Evolutionary conservation across 179 eudicot species (phyloP), one percentile per base, ranked within the genome.

Genomic region (Beta corolliflora): DNA sequence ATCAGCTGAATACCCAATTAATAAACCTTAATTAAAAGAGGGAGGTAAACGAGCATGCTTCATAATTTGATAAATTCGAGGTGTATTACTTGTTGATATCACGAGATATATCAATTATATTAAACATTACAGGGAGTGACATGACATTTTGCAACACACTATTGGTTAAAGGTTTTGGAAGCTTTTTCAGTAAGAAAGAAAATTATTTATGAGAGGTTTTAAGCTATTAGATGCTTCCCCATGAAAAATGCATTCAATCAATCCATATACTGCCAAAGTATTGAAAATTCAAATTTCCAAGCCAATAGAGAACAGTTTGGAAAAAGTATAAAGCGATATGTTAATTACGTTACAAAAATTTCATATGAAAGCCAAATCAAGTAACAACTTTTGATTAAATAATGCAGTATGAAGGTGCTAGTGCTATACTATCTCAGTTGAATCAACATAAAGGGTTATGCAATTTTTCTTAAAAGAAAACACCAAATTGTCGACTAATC

Each of bases 61-160:
- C 80, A 58, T 36, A 67, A 14, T 73, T 65, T 77, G 64, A 68
- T 71, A 29, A 44, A 71, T 70, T 53, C 46, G 23, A 77, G 61
- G 65, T 7, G 66, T 41, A 48, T 31, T 41, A 71, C n/a, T 44
- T 67, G 48, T 73, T 81, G 75, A 61, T 84, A 72, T 65, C 72
- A 74, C 53, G 82, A 84, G 50, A 12, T n/a, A 48, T 16, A 46
- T 81, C 58, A 68, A 18, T 50, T 36, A 74, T 29, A 68, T 44
- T 78, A 52, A 52, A 70, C 25, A 25, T 76, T 77, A 56, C 46
- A 46, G 10, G 59, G 25, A n/a, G 25, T 55, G 31, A 54, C 19
- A 59, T 21, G 71, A 73, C 64, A 84, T 68, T 81, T 13, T 73
- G 77, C 77, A 84, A 45, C 58, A 81, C 56, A 78, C 76, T 65